phyloP scores from a whole-genome alignment of 1,139 yeast species.

The Zygosaccharomyces sapae region DNA sequence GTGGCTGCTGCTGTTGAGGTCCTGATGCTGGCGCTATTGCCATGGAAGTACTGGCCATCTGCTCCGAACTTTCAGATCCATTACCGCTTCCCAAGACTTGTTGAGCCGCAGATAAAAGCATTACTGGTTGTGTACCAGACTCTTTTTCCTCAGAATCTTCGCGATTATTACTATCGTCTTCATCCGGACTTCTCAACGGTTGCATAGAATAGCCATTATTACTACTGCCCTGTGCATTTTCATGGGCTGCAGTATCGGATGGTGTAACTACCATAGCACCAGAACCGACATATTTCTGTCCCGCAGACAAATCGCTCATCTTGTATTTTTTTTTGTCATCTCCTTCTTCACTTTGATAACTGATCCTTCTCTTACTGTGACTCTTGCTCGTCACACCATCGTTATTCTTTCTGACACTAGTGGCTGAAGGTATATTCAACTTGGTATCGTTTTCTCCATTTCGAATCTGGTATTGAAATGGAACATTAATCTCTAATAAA shows the following conservation, averaged over 20 bases:
- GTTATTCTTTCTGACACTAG: constrained; percentile 6
- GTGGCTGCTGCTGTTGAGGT: constrained; percentile 1
- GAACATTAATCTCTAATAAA: constrained; percentile 17
- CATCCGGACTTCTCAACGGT: constrained; percentile 1
- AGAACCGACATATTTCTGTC: constrained; percentile 5
- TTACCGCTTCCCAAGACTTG: constrained; percentile 12
- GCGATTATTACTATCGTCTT: background rate
- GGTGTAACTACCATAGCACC: constrained; percentile 4
- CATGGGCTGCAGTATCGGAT: constrained; percentile 4
- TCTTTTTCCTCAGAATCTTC: background rate
- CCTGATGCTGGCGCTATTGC: constrained; percentile 5
- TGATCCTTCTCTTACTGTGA: constrained; percentile 15
- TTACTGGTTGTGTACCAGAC: constrained; percentile 3
- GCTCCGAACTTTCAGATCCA: background rate
- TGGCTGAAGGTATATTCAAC: constrained; percentile 4
- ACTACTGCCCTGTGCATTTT: background rate
- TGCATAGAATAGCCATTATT: background rate
- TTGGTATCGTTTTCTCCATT: constrained; percentile 8
- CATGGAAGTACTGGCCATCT: background rate
- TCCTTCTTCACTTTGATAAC: constrained; percentile 11
- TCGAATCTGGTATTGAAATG: constrained; percentile 19
- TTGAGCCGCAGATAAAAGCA: constrained; percentile 14
- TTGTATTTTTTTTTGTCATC: constrained; percentile 3
- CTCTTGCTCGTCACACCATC: constrained; percentile 1
- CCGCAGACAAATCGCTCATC: constrained; percentile 5